Conservation (phyloP, 2,329 filamentous ascomycete species). For the Fonsecaea pugnacius region DNA sequence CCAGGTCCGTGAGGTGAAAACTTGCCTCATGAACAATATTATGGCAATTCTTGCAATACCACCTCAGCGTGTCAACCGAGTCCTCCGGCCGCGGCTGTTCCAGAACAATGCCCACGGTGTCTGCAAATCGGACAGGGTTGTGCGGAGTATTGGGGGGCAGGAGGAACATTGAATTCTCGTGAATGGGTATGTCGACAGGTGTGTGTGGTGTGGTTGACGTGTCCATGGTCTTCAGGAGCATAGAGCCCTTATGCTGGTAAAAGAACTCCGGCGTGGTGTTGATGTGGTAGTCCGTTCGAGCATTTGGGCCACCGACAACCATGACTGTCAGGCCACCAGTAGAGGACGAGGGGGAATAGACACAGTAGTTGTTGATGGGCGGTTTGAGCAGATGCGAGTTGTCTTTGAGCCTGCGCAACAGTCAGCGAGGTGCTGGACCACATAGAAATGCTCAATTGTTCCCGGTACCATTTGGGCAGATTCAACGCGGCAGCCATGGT, state of each 20-base stretch:
- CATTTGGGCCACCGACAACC: slow-evolving; percentile 96
- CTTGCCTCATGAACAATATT: slow-evolving; percentile 79
- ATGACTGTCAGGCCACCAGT: slow-evolving; percentile 90
- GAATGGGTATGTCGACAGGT: slow-evolving; percentile 85
- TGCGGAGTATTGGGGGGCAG: slow-evolving; percentile 94
- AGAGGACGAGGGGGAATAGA: slow-evolving; percentile 73
- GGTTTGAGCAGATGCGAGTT: slow-evolving; percentile 92
- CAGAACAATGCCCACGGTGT: slow-evolving; percentile 92
- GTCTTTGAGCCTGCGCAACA: slow-evolving; percentile 72
- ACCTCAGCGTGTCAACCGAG: slow-evolving; percentile 78
- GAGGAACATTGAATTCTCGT: slow-evolving; percentile 91
- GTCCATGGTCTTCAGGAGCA: slow-evolving; percentile 92
- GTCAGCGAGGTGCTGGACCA: slow-evolving; percentile 4
- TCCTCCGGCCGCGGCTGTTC: slow-evolving; percentile 77
- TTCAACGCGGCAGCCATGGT: slow-evolving; percentile 43
- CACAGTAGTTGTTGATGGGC: slow-evolving; percentile 96
- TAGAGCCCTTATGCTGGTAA: slow-evolving; percentile 91
- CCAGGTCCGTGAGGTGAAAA: slow-evolving; percentile 88
- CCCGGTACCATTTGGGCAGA: slow-evolving; percentile 51
- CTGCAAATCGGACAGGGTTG: slow-evolving; percentile 88
- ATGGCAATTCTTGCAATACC: slow-evolving; percentile 80
- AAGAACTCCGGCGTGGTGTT: slow-evolving; percentile 97
- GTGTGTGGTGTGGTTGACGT: slow-evolving; percentile 52
- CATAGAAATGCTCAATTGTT: neutral
- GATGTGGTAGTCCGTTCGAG: slow-evolving; percentile 97